A percentile compares a stretch with the other conserved stretches of the same genome.
phyloP scores from a whole-genome alignment of 306 rosid species.

The Argentina anserina region DNA sequence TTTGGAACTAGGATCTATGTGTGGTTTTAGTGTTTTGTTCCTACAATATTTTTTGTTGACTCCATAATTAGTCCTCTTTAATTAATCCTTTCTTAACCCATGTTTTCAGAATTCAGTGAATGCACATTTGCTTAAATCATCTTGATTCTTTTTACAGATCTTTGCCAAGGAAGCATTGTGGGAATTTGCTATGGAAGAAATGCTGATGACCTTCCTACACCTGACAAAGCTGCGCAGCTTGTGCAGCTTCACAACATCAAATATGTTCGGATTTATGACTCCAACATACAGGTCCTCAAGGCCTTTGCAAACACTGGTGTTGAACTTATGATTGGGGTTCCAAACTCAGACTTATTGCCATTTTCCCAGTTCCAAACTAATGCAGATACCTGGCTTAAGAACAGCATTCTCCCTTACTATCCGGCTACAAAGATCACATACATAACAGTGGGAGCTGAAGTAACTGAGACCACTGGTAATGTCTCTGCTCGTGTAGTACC shows the following conservation, averaged over 20 bases:
- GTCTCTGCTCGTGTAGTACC: slow-evolving; percentile 72
- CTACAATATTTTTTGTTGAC: not conserved
- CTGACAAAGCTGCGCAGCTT: slow-evolving; percentile 85
- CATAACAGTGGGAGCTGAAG: slow-evolving; percentile 96
- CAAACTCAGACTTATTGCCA: slow-evolving; percentile 74
- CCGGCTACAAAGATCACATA: slow-evolving; percentile 81
- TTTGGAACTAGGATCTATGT: not conserved
- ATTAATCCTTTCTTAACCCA: not conserved
- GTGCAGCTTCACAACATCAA: slow-evolving; percentile 82
- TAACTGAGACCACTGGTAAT: slow-evolving; percentile 65
- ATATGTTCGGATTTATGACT: slow-evolving; percentile 77
- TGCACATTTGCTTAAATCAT: not conserved
- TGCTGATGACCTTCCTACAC: slow-evolving; percentile 96
- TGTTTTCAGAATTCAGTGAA: not conserved
- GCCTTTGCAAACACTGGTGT: slow-evolving; percentile 89
- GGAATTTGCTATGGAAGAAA: slow-evolving; percentile 97
- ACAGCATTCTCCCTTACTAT: slow-evolving; percentile 84
- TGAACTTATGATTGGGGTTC: slow-evolving; percentile 87
- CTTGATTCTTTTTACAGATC: slow-evolving; percentile 38
- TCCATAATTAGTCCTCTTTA: not conserved
- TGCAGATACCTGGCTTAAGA: slow-evolving; percentile 83
- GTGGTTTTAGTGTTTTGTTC: not conserved
- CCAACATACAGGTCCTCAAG: slow-evolving; percentile 79
- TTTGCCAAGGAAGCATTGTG: slow-evolving; percentile 68
- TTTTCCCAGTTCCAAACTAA: slow-evolving; percentile 94